Evolutionary conservation across 352 stramenopile species (phyloP), one percentile per base, ranked within the genome.

Genomic region (Blastocystis sp.): DNA sequence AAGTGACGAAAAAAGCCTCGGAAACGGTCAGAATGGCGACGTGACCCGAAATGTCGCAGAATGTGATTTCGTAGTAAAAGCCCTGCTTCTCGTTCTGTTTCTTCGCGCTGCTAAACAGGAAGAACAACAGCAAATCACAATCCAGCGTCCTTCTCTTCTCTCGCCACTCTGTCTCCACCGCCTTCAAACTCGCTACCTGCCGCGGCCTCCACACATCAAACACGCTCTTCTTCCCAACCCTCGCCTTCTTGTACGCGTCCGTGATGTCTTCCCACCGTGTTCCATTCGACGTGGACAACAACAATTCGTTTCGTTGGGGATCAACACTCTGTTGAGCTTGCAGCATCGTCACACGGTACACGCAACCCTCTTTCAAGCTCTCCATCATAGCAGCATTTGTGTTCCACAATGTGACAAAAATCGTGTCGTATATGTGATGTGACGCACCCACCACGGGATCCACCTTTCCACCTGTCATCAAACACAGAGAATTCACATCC

Each of bases 271-370:
- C 67, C 67, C 67, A 77, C 2, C 28, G 67, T 1, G 67, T 56
- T 9, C 28, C 21, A 28, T 77, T 77, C n/a, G 67, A 77, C 19
- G 67, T 56, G 28, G 17, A 56, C 11, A 77, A 7, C 17, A n/a
- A 77, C n/a, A 77, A 40, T 19, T 11, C 14, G 43, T 77, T 60
- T 2, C 21, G 21, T n/a, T 19, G 28, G 7, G 34, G 67, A 2
- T 17, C 9, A 2, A 43, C 28, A 45, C 11, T 41, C 64, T 41
- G 64, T 14, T 56, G 48, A 11, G 67, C 43, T 21, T 77, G 67
- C 17, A 77, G 38, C 67, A 77, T 77, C 17, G 67, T 77, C n/a
- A 77, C 67, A 19, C 67, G 67, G 41, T 77, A 77, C 21, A 56
- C 28, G 41, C 19, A 43, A 11, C 67, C 67, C 28, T 77, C 67